Percentiles rank a stretch among this genome's conserved stretches.
These are phyloP conservation scores for Beverwykella pulmonaria DNA, from an alignment of 495 filamentous ascomycete genomes.

Conservation along the genomic window DNA sequence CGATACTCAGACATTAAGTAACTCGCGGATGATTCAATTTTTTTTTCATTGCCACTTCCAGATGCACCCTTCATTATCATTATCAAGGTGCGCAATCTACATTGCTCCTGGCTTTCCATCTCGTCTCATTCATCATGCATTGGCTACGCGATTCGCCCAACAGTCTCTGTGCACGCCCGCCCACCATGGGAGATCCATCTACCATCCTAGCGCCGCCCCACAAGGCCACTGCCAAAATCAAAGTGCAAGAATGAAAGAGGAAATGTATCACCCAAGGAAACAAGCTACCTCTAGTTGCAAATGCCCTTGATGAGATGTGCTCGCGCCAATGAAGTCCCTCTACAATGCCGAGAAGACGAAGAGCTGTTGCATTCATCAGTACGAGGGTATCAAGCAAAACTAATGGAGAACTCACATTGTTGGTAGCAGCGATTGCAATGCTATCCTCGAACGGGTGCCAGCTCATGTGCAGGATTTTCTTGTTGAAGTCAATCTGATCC, in stretches of 20 bases:
- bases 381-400: constrained; percentile 27
- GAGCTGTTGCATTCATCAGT: constrained; percentile 59
- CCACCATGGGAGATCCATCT: constrained; percentile 21
- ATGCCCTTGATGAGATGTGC: constrained; percentile 28
- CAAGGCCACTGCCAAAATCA: constrained; percentile 21
- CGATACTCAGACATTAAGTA: neutral
- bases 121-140: constrained; percentile 14
- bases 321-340: constrained; percentile 24
- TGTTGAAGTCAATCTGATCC: constrained; percentile 99
- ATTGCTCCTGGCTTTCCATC: constrained; percentile 11
- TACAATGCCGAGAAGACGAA: constrained; percentile 99
- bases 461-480: constrained; percentile 99
- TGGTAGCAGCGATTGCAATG: constrained; percentile 98
- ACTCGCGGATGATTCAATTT: neutral
- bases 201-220: constrained; percentile 28
- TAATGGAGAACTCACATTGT: constrained; percentile 75
- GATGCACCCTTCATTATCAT: constrained; percentile 25
- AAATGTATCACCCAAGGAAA: constrained; percentile 19
- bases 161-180: constrained; percentile 26
- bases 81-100: constrained; percentile 20
- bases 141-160: constrained; percentile 13
- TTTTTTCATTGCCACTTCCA: constrained; percentile 1
- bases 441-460: constrained; percentile 99
- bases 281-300: constrained; percentile 28
- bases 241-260: constrained; percentile 11